Evolutionary conservation across 495 filamentous ascomycete species (phyloP).

Genomic region (Penicillium riverlandense): DNA sequence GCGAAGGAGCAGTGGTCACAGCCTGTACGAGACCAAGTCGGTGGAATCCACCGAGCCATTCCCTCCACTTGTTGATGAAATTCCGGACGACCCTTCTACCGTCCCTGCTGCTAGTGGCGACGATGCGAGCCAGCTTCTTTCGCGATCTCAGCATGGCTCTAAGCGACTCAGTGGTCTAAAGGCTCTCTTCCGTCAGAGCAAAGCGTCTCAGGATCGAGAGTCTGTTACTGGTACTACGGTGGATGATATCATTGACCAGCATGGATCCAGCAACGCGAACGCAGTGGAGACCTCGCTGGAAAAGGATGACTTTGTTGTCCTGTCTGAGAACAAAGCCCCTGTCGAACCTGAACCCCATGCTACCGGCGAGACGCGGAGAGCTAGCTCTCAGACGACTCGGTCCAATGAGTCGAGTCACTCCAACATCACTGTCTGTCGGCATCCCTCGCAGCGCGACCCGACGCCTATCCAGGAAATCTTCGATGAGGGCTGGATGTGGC

Average conservation of each 20-base stretch:
- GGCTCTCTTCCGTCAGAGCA: slow-evolving; percentile 3
- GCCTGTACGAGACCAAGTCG: neutral
- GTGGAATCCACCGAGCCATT: neutral
- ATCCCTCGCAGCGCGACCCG: slow-evolving; percentile 16
- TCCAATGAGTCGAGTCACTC: slow-evolving; percentile 26
- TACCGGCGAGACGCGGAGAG: slow-evolving; percentile 8
- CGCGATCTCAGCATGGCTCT: slow-evolving; percentile 4
- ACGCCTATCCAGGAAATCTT: slow-evolving; percentile 11
- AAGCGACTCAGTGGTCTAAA: slow-evolving; percentile 8
- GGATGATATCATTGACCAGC: neutral
- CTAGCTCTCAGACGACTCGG: slow-evolving; percentile 19
- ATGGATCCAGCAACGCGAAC: neutral
- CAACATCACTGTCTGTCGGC: slow-evolving; percentile 22
- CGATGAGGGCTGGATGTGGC: slow-evolving; percentile 5
- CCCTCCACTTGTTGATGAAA: neutral
- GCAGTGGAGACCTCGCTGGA: neutral
- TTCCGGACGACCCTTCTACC: neutral
- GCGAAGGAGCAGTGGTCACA: neutral
- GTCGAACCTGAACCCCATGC: neutral
- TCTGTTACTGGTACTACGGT: neutral
- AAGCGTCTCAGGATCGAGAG: slow-evolving; percentile 1
- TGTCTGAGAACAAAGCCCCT: neutral
- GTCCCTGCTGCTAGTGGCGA: neutral
- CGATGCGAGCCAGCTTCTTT: neutral
- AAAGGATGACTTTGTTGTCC: neutral